These are phyloP conservation scores for Aspergillus fumigatiaffinis DNA, from an alignment of 2,329 filamentous ascomycete genomes.

Conservation along the genomic window DNA sequence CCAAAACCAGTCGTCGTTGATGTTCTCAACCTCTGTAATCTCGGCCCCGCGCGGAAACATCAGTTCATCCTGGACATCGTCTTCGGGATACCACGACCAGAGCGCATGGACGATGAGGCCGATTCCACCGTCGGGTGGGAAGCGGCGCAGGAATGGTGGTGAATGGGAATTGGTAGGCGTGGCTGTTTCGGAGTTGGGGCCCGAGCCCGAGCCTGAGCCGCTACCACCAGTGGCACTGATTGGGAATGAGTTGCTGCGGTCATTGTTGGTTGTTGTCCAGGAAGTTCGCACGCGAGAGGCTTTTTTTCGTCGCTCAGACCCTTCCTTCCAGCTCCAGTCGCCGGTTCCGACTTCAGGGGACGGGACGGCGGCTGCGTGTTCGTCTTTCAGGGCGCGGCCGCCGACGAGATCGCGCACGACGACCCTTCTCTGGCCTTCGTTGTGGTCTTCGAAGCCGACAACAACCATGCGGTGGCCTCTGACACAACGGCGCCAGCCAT, in stretches of 20 bases:
- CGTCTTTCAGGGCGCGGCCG: conserved; percentile 64
- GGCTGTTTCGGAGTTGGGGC: conserved; percentile 15
- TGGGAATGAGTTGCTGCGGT: conserved; percentile 6
- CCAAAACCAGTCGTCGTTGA: conserved; percentile 88
- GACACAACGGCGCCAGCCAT: conserved; percentile 79
- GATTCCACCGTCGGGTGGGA: conserved; percentile 72
- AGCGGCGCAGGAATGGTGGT: conserved; percentile 33
- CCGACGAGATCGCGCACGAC: conserved; percentile 73
- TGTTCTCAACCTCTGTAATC: conserved; percentile 75
- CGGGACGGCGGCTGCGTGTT: conserved; percentile 39
- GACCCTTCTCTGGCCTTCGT: conserved; percentile 63
- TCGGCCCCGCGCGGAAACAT: conserved; percentile 80
- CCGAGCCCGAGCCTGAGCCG: conserved; percentile 1
- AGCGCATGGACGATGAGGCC: conserved; percentile 61
- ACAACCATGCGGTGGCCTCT: conserved; percentile 80
- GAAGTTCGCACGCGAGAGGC: conserved; percentile 28
- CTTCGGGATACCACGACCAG: conserved; percentile 75
- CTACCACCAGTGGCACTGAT: neutral
- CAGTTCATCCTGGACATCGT: conserved; percentile 62
- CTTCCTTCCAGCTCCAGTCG: conserved; percentile 44
- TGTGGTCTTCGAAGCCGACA: conserved; percentile 67
- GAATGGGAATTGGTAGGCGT: conserved; percentile 29
- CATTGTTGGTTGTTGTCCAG: conserved; percentile 3
- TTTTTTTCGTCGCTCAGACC: conserved; percentile 35
- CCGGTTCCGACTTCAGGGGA: conserved; percentile 27